A percentile compares a stretch with the other conserved stretches of the same genome.
Conservation (phyloP, 2,329 filamentous ascomycete species). For the Colletotrichum magnum region DNA sequence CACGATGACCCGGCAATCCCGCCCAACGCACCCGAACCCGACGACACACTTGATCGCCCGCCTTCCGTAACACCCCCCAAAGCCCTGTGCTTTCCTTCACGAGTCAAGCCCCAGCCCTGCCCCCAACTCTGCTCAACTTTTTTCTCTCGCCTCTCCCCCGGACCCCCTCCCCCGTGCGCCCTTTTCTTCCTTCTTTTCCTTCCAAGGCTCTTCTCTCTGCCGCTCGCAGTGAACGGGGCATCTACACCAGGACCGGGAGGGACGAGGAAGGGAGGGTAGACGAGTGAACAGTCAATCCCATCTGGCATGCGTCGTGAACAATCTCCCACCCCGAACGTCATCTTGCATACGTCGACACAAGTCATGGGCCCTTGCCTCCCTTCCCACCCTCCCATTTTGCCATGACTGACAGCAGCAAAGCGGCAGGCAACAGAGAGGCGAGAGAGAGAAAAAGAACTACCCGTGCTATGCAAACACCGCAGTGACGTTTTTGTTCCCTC, state of each 20-base stretch:
- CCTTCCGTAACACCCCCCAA: background rate
- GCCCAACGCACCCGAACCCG: background rate
- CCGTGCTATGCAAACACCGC: constrained; percentile 22
- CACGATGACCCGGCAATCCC: background rate
- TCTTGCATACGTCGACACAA: background rate
- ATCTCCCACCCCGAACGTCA: background rate
- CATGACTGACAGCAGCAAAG: background rate
- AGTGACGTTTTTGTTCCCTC: background rate
- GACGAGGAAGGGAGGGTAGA: background rate
- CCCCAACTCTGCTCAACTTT: background rate
- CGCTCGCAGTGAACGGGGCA: no score
- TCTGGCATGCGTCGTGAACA: background rate
- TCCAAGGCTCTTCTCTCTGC: background rate
- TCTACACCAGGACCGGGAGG: no score
- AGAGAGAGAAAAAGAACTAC: background rate
- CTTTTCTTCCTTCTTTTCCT: no score
- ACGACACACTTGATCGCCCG: background rate
- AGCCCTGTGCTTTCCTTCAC: background rate
- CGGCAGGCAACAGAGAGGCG: background rate
- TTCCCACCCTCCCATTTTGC: no score
- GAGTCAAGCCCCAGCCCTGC: background rate
- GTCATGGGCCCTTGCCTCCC: background rate
- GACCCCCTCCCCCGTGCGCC: no score
- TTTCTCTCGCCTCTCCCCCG: no score
- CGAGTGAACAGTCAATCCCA: background rate